Evolutionary conservation across 495 filamentous ascomycete genomes (phyloP).

Genomic region (Aspergillus biplanus): DNA sequence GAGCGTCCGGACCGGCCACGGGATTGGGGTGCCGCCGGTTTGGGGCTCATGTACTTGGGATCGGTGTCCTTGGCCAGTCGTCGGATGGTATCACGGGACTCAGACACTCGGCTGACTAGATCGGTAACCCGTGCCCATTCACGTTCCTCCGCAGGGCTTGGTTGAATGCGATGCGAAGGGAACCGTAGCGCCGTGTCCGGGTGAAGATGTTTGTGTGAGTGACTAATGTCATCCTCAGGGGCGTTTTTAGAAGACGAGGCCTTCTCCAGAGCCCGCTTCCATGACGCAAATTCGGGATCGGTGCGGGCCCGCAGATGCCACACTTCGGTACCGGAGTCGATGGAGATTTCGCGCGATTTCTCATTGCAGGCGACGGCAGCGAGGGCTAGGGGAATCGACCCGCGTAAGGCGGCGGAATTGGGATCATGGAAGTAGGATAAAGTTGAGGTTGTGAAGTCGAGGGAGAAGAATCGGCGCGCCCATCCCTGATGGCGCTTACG

Average conservation of each 20-base stretch:
- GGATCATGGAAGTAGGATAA: slow-evolving; percentile 94
- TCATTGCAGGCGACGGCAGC: slow-evolving; percentile 90
- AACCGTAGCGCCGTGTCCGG: slow-evolving; percentile 37
- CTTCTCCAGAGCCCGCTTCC: slow-evolving; percentile 82
- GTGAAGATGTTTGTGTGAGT: slow-evolving; percentile 24
- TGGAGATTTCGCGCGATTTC: slow-evolving; percentile 85
- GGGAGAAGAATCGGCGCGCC: slow-evolving; percentile 89
- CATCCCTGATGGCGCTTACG: slow-evolving; percentile 93
- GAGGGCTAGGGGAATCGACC: slow-evolving; percentile 87
- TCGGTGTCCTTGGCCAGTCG: slow-evolving; percentile 82
- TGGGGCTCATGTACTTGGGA: slow-evolving; percentile 56
- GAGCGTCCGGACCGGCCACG: slow-evolving; percentile 47
- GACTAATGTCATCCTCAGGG: slow-evolving; percentile 23
- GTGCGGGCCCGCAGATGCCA: slow-evolving; percentile 93
- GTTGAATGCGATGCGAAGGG: slow-evolving; percentile 32
- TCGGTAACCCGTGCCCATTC: slow-evolving; percentile 87
- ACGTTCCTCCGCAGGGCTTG: slow-evolving; percentile 62
- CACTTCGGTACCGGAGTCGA: slow-evolving; percentile 94
- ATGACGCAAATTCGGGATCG: slow-evolving; percentile 80
- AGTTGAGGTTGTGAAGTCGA: slow-evolving; percentile 89
- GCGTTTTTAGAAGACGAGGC: slow-evolving; percentile 63
- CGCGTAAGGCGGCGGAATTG: slow-evolving; percentile 85
- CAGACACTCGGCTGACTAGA: slow-evolving; percentile 80
- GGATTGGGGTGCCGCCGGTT: slow-evolving; percentile 24
- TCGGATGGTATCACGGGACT: slow-evolving; percentile 83